Conservation (phyloP, 257 asterid species). For the Solanum arcanum region DNA sequence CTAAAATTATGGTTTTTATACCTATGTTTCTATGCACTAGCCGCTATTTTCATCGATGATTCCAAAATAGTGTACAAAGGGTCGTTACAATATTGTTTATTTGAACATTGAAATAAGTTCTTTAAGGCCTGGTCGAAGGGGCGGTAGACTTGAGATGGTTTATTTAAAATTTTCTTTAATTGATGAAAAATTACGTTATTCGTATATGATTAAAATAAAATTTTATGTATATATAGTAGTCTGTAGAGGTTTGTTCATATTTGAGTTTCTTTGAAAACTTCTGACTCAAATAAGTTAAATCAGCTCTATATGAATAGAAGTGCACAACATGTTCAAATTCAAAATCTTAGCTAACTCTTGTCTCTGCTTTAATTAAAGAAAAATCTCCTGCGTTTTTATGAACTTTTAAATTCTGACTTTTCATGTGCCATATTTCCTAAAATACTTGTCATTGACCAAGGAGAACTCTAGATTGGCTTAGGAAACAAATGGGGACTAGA, state of each 20-base stretch:
- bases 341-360: too few species aligned
- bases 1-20: background rate
- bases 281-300: too few species aligned
- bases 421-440: too few species aligned
- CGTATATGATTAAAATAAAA: too few species aligned
- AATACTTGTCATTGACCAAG: background rate
- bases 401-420: background rate
- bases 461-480: background rate
- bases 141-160: background rate
- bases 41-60: background rate
- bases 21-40: background rate
- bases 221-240: background rate
- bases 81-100: background rate
- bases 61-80: background rate
- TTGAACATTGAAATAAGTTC: background rate
- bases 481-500: background rate
- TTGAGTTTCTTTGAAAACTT: background rate
- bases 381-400: too few species aligned
- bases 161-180: too few species aligned
- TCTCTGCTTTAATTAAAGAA: background rate
- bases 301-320: too few species aligned
- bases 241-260: background rate
- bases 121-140: background rate
- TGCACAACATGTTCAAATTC: too few species aligned
- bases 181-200: background rate